Base-by-base conservation (phyloP, 768 basidiomycete genomes). In the Strobilomyces echinocephalus region DNA sequence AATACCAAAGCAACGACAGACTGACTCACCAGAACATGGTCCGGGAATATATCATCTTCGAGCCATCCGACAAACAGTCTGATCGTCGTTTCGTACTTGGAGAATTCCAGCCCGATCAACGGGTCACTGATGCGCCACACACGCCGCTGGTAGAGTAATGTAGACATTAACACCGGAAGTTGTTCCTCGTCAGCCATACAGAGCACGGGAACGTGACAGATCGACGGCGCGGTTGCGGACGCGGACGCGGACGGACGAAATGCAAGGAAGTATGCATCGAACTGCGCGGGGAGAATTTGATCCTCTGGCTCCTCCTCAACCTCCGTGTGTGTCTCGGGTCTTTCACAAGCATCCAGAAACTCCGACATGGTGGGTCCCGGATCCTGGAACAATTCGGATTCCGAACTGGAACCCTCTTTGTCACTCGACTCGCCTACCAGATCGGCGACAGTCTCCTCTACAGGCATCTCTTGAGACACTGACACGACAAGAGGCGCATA, bases 41-140 rank as follows among this genome's bases (percentile, higher is more conserved):
- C 43, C 0, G 18, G 21, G 7, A 38, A 8, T 9, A 21, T 18
- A 14, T 34, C 38, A 3, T 31, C 52, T 10, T 49, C 47, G 24
- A 56, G 52, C 52, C 52, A 56, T 9, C 52, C 55, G 15, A 54
- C 42, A 5, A 30, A 45, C 2, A 56, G 11, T 34, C 6, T 49
- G 38, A 56, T 45, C 12, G 20, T 35, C 15, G 47, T 45, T 8
- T 41, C 47, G 15, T 54, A 50, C 28, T 55, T 49, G 30, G 53
- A 54, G 39, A 57, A 50, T 21, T 24, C 38, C 30, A 30, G 30
- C 30, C 30, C 30, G 30, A 30, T 30, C 30, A 30, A 39, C n/a
- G 38, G 38, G 4, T 39, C 38, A 39, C n/a, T 18, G 38, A 39
- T 39, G 38, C n/a, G 38, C 38, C 38, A 39, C n/a, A 39, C 38